Conservation (phyloP, 768 basidiomycete species). For the Psilocybe cyanescens region DNA sequence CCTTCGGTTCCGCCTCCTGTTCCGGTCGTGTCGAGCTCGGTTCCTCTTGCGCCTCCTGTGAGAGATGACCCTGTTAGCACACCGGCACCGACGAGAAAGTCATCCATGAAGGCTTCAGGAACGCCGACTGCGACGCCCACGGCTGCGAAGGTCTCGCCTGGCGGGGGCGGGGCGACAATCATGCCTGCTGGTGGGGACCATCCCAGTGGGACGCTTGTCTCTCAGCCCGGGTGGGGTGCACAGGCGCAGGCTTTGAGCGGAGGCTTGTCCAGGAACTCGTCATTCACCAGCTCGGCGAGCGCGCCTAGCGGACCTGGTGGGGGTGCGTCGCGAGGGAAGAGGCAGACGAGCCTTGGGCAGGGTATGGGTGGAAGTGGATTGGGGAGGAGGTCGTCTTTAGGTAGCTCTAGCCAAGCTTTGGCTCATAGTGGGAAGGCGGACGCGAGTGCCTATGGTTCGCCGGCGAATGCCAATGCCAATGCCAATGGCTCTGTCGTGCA, state of each 20-base stretch:
- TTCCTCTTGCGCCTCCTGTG: neutral
- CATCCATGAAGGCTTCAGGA: neutral
- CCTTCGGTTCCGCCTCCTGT: neutral
- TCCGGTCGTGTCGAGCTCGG: neutral
- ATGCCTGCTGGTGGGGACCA: conserved; percentile 24
- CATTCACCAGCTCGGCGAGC: conserved; percentile 34
- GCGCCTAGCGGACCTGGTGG: conserved; percentile 23
- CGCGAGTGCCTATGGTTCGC: neutral
- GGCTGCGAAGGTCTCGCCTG: conserved; percentile 1
- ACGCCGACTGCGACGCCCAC: neutral
- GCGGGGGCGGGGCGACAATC: conserved; percentile 15
- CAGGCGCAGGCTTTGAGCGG: conserved; percentile 15
- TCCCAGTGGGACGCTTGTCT: conserved; percentile 24
- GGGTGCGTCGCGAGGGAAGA: conserved; percentile 4
- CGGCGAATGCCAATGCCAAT: neutral
- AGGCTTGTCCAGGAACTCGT: conserved; percentile 33
- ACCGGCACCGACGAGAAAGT: conserved; percentile 2
- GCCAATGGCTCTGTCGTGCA: conserved; percentile 8
- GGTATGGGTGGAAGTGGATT: conserved; percentile 18
- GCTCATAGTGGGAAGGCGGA: neutral
- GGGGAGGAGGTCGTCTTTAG: conserved; percentile 17
- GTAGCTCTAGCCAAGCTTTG: neutral
- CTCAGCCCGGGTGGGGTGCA: conserved; percentile 25
- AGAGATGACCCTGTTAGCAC: neutral
- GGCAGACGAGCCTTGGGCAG: conserved; percentile 22